Evolutionary conservation across 192 early-diverging fungal genomes (phyloP).

Genomic region (Chytriomyces sp.): DNA sequence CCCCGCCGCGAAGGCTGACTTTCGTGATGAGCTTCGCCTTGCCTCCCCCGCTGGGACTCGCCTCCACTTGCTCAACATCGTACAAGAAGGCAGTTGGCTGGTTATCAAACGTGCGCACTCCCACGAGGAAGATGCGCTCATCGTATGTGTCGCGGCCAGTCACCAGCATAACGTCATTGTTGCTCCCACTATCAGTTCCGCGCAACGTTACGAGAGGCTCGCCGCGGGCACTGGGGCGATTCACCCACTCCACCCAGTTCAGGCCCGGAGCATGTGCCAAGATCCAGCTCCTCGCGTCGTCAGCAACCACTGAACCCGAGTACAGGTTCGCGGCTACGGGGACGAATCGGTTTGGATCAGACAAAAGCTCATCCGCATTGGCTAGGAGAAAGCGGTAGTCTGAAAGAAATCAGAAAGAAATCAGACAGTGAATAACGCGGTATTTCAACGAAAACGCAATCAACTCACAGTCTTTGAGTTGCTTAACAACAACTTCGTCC

Average conservation of each 20-base stretch:
- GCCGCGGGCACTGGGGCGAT: conserved; percentile 32
- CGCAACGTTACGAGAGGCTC: conserved; percentile 36
- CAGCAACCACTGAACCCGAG: conserved; percentile 30
- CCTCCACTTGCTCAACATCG: conserved; percentile 31
- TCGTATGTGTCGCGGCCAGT: conserved; percentile 36
- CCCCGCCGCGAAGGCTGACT: not conserved
- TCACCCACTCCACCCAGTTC: conserved; percentile 34
- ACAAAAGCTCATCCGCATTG: conserved; percentile 17
- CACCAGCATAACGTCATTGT: conserved; percentile 20
- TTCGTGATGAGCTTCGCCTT: conserved; percentile 29
- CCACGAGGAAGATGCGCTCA: conserved; percentile 27
- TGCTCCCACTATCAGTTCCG: conserved; percentile 26
- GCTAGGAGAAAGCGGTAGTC: conserved; percentile 34
- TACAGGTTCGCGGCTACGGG: conserved; percentile 36
- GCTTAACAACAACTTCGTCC: conserved; percentile 12
- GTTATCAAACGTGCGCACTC: conserved; percentile 30
- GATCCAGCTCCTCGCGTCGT: conserved; percentile 37
- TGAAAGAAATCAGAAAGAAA: not conserved
- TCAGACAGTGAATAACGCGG: not conserved
- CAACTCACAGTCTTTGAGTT: conserved; percentile 31
- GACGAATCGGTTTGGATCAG: conserved; percentile 27
- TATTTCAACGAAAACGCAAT: not conserved
- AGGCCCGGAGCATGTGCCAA: conserved; percentile 22
- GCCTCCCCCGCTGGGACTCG: conserved; percentile 11
- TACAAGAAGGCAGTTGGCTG: conserved; percentile 23